Conservation (phyloP, 2,329 filamentous ascomycete genomes). For the Scleromitrula shiraiana region DNA sequence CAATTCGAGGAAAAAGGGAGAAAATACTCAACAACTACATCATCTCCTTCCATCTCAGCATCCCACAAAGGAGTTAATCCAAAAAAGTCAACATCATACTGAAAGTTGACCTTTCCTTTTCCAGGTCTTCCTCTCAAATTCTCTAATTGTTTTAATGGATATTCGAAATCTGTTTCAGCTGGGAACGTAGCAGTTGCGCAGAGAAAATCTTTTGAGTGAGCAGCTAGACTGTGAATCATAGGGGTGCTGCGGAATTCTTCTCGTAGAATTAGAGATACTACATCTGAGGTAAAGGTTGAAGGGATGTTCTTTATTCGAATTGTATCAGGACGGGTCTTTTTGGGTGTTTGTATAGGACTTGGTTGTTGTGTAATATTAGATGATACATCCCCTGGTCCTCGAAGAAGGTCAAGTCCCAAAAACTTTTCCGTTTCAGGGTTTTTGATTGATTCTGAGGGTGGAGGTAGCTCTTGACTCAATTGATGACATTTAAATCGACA, state of each 20-base stretch:
- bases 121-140: too few species aligned
- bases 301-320: slow-evolving; percentile 6
- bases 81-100: slow-evolving; percentile 5
- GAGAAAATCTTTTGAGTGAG: neutral
- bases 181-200: slow-evolving; percentile 5
- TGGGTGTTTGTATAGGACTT: neutral
- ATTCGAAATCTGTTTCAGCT: neutral
- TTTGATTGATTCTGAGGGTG: too few species aligned
- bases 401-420: too few species aligned
- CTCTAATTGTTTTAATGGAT: neutral
- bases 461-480: neutral
- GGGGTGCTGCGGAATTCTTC: neutral
- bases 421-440: too few species aligned
- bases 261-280: neutral
- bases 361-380: neutral
- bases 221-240: neutral
- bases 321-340: slow-evolving; percentile 4
- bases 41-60: neutral
- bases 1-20: neutral
- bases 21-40: slow-evolving; percentile 1
- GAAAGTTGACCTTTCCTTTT: neutral
- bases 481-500: neutral
- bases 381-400: too few species aligned
- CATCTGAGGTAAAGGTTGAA: neutral
- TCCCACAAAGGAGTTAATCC: slow-evolving; percentile 3